phyloP scores from a whole-genome alignment of 2,329 filamentous ascomycete species.

The Neofusicoccum kwambonambiense region DNA sequence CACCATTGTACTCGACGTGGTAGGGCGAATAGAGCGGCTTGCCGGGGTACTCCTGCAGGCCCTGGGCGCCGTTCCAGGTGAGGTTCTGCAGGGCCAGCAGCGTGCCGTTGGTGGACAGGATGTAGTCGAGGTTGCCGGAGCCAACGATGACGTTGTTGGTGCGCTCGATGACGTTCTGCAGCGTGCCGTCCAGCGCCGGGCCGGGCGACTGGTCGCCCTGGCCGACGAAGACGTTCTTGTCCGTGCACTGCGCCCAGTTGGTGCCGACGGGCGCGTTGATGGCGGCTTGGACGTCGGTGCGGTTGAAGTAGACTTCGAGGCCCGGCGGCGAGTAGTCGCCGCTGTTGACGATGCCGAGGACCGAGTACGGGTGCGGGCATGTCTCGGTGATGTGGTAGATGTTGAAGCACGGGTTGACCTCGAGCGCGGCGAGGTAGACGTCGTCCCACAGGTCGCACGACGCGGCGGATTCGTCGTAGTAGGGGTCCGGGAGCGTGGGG shows the following conservation, averaged over 20 bases:
- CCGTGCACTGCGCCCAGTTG: conserved; percentile 44
- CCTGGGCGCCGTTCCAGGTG: conserved; percentile 52
- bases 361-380: conserved; percentile 37
- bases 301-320: conserved; percentile 51
- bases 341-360: conserved; percentile 38
- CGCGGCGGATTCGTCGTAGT: background rate
- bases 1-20: conserved; percentile 43
- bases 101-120: conserved; percentile 52
- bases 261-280: conserved; percentile 48
- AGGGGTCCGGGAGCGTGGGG: conserved; percentile 28
- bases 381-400: conserved; percentile 46
- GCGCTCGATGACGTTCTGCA: conserved; percentile 50
- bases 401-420: conserved; percentile 52
- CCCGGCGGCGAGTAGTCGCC: conserved; percentile 42
- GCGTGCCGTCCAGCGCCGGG: conserved; percentile 41
- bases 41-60: conserved; percentile 44
- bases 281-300: conserved; percentile 50
- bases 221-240: conserved; percentile 42
- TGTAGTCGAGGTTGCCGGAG: conserved; percentile 49
- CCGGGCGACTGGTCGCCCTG: conserved; percentile 36
- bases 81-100: conserved; percentile 54
- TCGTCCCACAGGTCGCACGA: conserved; percentile 38
- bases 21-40: conserved; percentile 46
- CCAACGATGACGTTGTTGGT: conserved; percentile 54
- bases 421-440: conserved; percentile 39